These are phyloP conservation scores for Malassezia restricta DNA, from an alignment of 1,284 basidiomycete genomes.

Conservation along the genomic window DNA sequence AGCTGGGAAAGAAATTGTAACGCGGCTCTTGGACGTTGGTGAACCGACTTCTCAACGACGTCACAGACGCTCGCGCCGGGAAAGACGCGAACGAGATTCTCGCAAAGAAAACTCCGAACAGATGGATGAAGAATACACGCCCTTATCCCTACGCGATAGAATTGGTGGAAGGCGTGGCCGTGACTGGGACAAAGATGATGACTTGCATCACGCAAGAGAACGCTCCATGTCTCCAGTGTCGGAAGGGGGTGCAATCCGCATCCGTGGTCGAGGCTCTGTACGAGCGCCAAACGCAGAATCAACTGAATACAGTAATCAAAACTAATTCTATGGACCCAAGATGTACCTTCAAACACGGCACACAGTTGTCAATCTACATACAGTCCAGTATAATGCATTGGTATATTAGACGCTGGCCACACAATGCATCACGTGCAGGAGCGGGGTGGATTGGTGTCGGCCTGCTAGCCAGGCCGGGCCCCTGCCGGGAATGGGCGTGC, in stretches of 20 bases:
- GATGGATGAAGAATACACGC: neutral
- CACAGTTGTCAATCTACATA: too few relatives aligned
- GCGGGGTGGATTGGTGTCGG: too few relatives aligned
- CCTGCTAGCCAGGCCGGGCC: too few relatives aligned
- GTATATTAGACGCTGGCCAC: too few relatives aligned
- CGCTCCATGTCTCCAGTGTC: conserved; percentile 8
- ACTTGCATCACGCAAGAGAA: neutral
- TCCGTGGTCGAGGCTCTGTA: conserved; percentile 13
- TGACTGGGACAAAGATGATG: conserved; percentile 8
- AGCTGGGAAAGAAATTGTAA: conserved; percentile 40
- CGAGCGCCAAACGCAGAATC: neutral
- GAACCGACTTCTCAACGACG: conserved; percentile 9
- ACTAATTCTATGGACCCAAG: too few relatives aligned
- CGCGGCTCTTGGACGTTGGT: conserved; percentile 33
- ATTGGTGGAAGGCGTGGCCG: neutral
- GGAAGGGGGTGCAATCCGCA: neutral
- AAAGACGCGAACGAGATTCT: neutral
- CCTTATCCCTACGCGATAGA: neutral
- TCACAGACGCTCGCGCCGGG: neutral
- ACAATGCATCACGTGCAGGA: too few relatives aligned
- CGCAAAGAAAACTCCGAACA: neutral
- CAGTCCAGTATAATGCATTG: too few relatives aligned
- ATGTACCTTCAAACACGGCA: too few relatives aligned
- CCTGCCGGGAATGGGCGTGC: neutral
- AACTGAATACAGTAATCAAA: too few relatives aligned